Percentiles rank a stretch among this genome's conserved stretches.
Evolutionary conservation across 2,329 filamentous ascomycete genomes (phyloP).

Genomic region (Ilyonectria mors-panacis): DNA sequence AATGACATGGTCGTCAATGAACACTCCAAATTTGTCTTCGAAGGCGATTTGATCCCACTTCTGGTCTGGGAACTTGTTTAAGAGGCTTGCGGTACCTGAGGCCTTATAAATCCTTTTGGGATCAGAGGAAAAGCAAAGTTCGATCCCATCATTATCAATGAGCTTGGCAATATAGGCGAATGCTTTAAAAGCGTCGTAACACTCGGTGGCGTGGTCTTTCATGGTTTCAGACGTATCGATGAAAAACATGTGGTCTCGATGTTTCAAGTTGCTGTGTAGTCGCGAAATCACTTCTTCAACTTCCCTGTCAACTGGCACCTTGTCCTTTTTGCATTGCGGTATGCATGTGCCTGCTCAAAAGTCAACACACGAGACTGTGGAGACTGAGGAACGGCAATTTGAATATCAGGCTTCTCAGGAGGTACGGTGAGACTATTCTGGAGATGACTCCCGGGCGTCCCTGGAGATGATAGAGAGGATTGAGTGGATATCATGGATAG

Average conservation of each 20-base stretch:
- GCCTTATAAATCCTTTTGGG: neutral
- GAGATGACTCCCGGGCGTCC: too few relatives aligned
- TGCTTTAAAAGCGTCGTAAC: neutral
- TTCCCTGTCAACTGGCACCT: neutral
- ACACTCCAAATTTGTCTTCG: slow-evolving; percentile 21
- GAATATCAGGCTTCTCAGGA: neutral
- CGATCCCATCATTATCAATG: slow-evolving; percentile 29
- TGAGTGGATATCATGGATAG: too few relatives aligned
- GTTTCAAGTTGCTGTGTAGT: slow-evolving; percentile 6
- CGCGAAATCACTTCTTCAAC: neutral
- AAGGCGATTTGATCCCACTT: slow-evolving; percentile 24
- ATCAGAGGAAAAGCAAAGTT: slow-evolving; percentile 27
- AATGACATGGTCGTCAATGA: slow-evolving; percentile 21
- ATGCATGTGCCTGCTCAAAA: neutral
- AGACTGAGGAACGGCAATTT: neutral
- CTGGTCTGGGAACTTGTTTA: slow-evolving; percentile 2
- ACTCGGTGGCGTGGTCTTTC: neutral
- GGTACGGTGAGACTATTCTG: too few relatives aligned
- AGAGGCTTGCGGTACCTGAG: neutral
- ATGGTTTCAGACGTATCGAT: slow-evolving; percentile 29
- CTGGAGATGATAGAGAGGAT: too few relatives aligned
- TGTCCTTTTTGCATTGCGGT: neutral
- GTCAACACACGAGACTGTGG: neutral
- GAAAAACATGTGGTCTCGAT: slow-evolving; percentile 28
- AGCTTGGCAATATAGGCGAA: slow-evolving; percentile 26